Evolutionary conservation across 73 alveolate species (phyloP), one percentile per base, ranked within the genome.

Genomic region (Paramecium caudatum): DNA sequence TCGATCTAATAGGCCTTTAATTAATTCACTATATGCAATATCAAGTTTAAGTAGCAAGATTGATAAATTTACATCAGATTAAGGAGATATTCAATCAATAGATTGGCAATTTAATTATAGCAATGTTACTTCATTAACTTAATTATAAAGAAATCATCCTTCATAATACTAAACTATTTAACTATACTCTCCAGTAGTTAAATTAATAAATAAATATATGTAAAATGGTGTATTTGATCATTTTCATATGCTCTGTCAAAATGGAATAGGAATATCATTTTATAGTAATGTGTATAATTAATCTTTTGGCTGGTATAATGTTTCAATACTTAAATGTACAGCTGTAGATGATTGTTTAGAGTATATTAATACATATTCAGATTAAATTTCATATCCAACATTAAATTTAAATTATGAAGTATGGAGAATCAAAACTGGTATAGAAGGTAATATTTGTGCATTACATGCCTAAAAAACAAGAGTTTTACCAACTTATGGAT

Each of bases 401-500:
- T 55, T 55, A 23, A 43, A 55, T 23, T 55, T 55, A 21, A 55
- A 55, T 5, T 19, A 55, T 55, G 80, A 55, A 6, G 80, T 55
- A 27, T 55, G 80, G 80, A 55, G 80, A 55, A 23, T 55, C 46
- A 55, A 21, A 23, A 43, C 80, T 19, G 80, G 80, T 9, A 55
- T 27, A 15, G 46, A 55, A 7, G 80, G 43, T 23, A 27, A 55
- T 55, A 43, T 27, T 27, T 55, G 80, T 25, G 37, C 23, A 21
- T 55, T 55, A 27, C 45, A 55, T 55, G 80, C n/a, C 2, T 10
- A 55, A 15, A 55, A 55, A 21, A 55, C 23, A 19, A 55, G 80
- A 23, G 80, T 27, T 10, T 17, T 55, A 27, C 46, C 80, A 19
- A 55, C 30, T 0, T 4, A 27, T 5, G 30, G 30, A 27, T 19